phyloP scores from a whole-genome alignment of 2,329 filamentous ascomycete species.

The Claviceps purpurea region DNA sequence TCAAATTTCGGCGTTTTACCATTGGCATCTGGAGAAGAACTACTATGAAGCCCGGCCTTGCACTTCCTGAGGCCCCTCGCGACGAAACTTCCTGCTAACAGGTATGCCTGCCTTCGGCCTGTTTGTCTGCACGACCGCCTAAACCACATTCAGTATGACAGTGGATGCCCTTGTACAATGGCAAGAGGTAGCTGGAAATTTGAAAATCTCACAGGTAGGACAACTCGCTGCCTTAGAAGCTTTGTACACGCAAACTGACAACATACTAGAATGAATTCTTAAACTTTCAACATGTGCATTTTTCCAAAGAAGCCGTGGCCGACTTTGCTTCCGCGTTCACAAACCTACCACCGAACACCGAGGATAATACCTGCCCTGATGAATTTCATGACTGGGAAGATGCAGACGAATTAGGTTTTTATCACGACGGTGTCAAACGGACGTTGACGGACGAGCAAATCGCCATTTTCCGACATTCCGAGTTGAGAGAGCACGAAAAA shows the following conservation, averaged over 20 bases:
- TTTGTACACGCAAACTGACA: background rate
- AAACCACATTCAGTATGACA: background rate
- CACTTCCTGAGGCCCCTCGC: background rate
- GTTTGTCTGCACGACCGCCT: background rate
- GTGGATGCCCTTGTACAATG: background rate
- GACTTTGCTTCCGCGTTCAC: slow-evolving; percentile 34
- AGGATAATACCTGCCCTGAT: slow-evolving; percentile 9
- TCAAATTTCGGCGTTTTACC: background rate
- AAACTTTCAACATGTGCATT: slow-evolving; percentile 47
- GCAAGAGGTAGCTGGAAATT: background rate
- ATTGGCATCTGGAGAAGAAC: background rate
- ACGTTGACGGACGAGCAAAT: slow-evolving; percentile 89
- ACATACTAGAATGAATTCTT: slow-evolving; percentile 42
- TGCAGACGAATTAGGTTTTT: slow-evolving; percentile 71
- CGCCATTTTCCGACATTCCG: slow-evolving; percentile 77
- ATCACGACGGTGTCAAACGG: slow-evolving; percentile 72
- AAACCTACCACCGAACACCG: slow-evolving; percentile 14
- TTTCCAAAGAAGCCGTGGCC: slow-evolving; percentile 32
- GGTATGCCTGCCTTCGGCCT: background rate
- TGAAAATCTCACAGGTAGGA: slow-evolving; percentile 3
- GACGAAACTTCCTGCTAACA: background rate
- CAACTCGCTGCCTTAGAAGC: background rate
- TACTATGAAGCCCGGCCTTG: background rate
- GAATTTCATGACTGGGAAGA: background rate
- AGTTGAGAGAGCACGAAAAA: slow-evolving; percentile 60